Evolutionary conservation across 1,139 yeast genomes (phyloP).

Genomic region (Geotrichum klebahnii): DNA sequence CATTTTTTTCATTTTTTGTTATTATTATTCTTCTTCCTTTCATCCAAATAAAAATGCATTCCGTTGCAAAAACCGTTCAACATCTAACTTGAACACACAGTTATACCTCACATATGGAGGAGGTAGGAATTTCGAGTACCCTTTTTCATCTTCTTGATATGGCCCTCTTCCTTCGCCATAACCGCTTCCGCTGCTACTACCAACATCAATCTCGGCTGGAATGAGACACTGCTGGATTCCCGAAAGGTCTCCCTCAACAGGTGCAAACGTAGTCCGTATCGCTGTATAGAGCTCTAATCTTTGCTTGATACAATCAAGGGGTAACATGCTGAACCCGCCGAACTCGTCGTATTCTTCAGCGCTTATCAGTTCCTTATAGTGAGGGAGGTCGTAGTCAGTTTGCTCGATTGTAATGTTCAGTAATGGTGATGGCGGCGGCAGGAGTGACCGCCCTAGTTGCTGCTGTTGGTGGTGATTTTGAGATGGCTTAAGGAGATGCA

Average conservation of each 20-base stretch:
- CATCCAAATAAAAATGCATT: background rate
- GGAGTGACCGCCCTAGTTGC: background rate
- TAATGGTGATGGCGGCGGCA: background rate
- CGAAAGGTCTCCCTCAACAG: background rate
- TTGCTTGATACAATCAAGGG: constrained; percentile 4
- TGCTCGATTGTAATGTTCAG: constrained; percentile 6
- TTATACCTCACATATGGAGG: constrained; percentile 5
- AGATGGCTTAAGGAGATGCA: constrained; percentile 1
- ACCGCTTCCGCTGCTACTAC: too few relatives aligned
- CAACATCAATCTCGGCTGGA: too few relatives aligned
- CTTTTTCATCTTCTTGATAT: background rate
- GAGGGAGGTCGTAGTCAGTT: constrained; percentile 7
- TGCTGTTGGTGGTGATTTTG: background rate
- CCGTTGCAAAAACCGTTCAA: background rate
- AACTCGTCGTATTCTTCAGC: constrained; percentile 13
- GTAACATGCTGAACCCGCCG: constrained; percentile 13
- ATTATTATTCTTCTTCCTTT: too few relatives aligned
- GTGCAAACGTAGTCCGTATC: constrained; percentile 6
- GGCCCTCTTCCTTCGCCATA: too few relatives aligned
- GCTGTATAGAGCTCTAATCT: constrained; percentile 1
- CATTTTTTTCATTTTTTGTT: too few relatives aligned
- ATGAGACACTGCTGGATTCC: background rate
- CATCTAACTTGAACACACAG: constrained; percentile 7
- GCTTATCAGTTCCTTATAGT: constrained; percentile 6
- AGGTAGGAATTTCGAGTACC: background rate